Conservation (phyloP, 148 eudicot species). For the Amaranthus palmeri region DNA sequence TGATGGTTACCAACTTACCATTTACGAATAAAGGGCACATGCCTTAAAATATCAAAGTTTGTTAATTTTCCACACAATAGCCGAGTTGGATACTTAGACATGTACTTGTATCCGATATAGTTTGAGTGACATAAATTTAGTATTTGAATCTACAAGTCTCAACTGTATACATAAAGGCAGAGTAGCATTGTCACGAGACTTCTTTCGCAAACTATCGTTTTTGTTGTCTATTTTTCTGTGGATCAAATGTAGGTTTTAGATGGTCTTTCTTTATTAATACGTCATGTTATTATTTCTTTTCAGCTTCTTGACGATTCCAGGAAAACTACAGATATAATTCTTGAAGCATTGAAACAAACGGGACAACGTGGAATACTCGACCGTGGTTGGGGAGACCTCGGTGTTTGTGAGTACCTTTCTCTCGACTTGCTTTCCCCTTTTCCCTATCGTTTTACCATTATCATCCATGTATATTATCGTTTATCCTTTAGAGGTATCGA, state of each 20-base stretch:
- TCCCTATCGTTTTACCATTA: not conserved
- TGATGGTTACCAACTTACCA: no score
- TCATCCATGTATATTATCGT: no score
- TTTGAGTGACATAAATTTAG: not conserved
- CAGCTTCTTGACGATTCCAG: constrained; percentile 88
- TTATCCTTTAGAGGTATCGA: no score
- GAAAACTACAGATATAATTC: constrained; percentile 62
- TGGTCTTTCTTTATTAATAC: not conserved
- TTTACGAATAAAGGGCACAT: no score
- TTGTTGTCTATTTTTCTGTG: not conserved
- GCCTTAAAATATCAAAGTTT: no score
- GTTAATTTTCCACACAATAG: no score
- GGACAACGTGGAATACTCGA: constrained; percentile 92
- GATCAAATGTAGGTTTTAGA: not conserved
- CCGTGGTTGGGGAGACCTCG: constrained; percentile 98
- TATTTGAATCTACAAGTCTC: no score
- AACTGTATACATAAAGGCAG: no score
- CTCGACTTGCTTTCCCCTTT: not conserved
- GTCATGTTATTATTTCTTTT: constrained; percentile 13
- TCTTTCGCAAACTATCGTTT: no score
- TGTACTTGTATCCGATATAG: no score
- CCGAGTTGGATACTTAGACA: no score
- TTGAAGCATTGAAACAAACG: constrained; percentile 71
- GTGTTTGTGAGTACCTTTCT: constrained; percentile 54
- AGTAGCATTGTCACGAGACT: no score